Evolutionary conservation across 371 early-diverging fungal genomes (phyloP).

Genomic region (Blakeslea trispora): DNA sequence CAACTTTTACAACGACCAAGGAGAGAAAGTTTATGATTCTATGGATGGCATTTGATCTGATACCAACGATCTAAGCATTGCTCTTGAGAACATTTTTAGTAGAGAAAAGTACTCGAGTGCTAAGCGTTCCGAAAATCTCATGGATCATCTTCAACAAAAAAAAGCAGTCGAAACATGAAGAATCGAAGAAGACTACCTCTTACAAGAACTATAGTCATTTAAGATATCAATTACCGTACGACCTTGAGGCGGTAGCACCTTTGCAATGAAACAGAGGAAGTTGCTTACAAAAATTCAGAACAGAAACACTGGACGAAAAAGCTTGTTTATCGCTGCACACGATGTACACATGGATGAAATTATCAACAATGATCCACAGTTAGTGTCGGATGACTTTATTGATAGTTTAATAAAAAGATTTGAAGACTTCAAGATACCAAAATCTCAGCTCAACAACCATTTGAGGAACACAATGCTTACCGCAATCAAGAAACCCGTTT

Average conservation of each 20-base stretch:
- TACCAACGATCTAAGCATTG: constrained; percentile 14
- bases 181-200: not conserved
- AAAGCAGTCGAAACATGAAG: constrained; percentile 14
- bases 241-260: constrained; percentile 4
- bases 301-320: constrained; percentile 14
- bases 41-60: constrained; percentile 12
- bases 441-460: constrained; percentile 10
- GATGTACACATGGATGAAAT: constrained; percentile 7
- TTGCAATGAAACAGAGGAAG: constrained; percentile 3
- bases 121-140: constrained; percentile 17
- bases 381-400: constrained; percentile 9
- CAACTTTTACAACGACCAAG: constrained; percentile 21
- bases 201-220: constrained; percentile 10
- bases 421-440: constrained; percentile 16
- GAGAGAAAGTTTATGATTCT: constrained; percentile 17
- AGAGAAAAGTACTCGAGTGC: constrained; percentile 21
- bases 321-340: constrained; percentile 14
- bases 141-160: constrained; percentile 13
- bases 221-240: constrained; percentile 3
- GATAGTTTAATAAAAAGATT: constrained; percentile 8
- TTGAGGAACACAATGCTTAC: constrained; percentile 13
- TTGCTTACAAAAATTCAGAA: constrained; percentile 8
- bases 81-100: constrained; percentile 16
- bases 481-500: constrained; percentile 6
- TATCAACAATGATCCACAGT: constrained; percentile 15